A percentile compares a stretch with the other conserved stretches of the same genome.
phyloP scores from a whole-genome alignment of 176 grass and related monocot species.

The Carex cristatella region DNA sequence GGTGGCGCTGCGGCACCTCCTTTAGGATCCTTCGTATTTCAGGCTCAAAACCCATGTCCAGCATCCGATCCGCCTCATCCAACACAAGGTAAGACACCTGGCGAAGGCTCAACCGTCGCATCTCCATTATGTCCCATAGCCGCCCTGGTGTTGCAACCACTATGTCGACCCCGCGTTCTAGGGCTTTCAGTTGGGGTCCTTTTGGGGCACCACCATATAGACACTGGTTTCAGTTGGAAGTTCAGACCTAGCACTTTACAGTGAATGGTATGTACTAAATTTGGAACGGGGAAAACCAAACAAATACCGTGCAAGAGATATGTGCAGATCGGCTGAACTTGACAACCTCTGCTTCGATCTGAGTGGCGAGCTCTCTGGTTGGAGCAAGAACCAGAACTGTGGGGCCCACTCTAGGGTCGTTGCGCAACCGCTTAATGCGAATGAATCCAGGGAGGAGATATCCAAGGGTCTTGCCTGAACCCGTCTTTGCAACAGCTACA shows the following conservation, averaged over 20 bases:
- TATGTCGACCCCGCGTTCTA: slow-evolving; percentile 92
- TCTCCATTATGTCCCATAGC: slow-evolving; percentile 93
- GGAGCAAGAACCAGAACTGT: slow-evolving; percentile 88
- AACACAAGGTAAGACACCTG: slow-evolving; percentile 29
- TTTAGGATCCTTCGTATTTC: slow-evolving; percentile 94
- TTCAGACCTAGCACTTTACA: slow-evolving; percentile 1
- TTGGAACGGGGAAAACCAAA: neutral
- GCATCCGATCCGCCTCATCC: slow-evolving; percentile 28
- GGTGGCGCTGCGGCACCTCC: slow-evolving; percentile 60
- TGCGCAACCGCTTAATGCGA: slow-evolving; percentile 68
- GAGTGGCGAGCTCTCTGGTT: slow-evolving; percentile 93
- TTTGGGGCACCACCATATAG: slow-evolving; percentile 97
- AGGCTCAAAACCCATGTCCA: slow-evolving; percentile 52
- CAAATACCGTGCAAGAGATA: slow-evolving; percentile 88
- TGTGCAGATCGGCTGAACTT: slow-evolving; percentile 86
- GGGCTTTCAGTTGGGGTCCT: slow-evolving; percentile 82
- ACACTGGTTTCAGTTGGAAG: slow-evolving; percentile 43
- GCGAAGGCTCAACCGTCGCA: slow-evolving; percentile 27
- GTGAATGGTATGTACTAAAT: slow-evolving; percentile 7
- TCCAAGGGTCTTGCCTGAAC: slow-evolving; percentile 93
- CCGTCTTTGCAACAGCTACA: slow-evolving; percentile 95
- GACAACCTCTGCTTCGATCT: slow-evolving; percentile 84
- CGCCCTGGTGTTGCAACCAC: slow-evolving; percentile 98
- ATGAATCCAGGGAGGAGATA: slow-evolving; percentile 97
- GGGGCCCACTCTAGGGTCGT: slow-evolving; percentile 66